phyloP scores from a whole-genome alignment of 23 red algal genomes.

The Chondrus crispus region DNA sequence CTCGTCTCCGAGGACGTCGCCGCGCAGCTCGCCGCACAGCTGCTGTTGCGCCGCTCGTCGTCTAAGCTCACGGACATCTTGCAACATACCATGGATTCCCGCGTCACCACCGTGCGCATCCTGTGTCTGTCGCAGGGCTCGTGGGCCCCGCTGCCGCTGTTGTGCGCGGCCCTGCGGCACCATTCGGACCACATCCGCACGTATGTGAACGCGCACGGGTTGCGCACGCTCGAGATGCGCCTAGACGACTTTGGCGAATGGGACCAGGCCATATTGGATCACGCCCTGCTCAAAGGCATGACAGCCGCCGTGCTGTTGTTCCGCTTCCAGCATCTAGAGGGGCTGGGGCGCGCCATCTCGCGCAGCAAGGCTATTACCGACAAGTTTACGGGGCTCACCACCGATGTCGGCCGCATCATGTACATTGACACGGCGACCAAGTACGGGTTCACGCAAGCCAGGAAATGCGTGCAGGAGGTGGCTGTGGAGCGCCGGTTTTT shows the following conservation, averaged over 20 bases:
- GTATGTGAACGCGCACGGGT: not conserved
- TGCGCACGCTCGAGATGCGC: not conserved
- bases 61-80: no score
- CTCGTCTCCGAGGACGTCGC: no score
- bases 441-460: not conserved
- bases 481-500: not conserved
- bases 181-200: not conserved
- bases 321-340: not conserved
- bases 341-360: not conserved
- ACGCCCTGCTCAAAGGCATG: not conserved
- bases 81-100: no score
- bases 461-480: not conserved
- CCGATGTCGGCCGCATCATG: not conserved
- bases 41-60: no score
- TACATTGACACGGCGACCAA: not conserved
- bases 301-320: not conserved
- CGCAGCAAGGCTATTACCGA: not conserved
- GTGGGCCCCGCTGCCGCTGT: no score
- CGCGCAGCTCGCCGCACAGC: no score
- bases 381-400: not conserved
- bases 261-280: not conserved
- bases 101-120: no score
- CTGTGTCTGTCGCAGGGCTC: no score
- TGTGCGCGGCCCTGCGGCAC: no score
- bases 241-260: not conserved